Evolutionary conservation across 2,329 filamentous ascomycete genomes (phyloP).

Genomic region (Sordariomycetes sp.): DNA sequence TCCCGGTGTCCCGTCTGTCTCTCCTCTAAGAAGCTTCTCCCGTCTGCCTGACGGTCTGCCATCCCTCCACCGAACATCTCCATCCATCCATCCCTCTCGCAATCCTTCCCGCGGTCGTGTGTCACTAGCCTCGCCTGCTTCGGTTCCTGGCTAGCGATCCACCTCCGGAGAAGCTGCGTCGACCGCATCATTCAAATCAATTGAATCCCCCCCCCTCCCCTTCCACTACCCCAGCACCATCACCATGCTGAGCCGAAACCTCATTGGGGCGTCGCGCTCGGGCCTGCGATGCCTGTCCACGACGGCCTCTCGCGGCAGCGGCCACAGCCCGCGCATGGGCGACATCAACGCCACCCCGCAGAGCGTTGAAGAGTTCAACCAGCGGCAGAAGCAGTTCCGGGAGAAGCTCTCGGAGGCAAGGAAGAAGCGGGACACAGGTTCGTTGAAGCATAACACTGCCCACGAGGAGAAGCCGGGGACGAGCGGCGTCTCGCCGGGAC

Average conservation of each 20-base stretch:
- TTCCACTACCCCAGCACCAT: background rate
- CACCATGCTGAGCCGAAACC: slow-evolving; percentile 8
- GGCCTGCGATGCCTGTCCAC: slow-evolving; percentile 46
- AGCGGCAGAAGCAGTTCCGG: slow-evolving; percentile 78
- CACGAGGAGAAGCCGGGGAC: slow-evolving; percentile 8
- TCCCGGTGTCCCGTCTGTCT: background rate
- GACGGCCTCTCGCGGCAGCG: slow-evolving; percentile 26
- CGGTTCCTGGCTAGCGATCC: background rate
- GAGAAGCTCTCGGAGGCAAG: slow-evolving; percentile 67
- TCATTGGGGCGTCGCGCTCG: slow-evolving; percentile 31
- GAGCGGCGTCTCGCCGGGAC: slow-evolving; percentile 24
- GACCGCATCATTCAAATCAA: background rate
- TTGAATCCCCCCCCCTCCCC: background rate
- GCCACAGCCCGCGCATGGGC: slow-evolving; percentile 63
- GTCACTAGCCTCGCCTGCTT: background rate
- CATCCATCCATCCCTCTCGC: background rate
- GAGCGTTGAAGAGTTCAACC: slow-evolving; percentile 65
- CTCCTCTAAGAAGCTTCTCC: slow-evolving; percentile 2
- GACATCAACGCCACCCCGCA: slow-evolving; percentile 62
- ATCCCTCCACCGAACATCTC: background rate
- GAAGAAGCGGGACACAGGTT: slow-evolving; percentile 81
- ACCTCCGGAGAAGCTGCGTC: background rate
- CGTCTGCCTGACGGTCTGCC: background rate
- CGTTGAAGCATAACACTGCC: slow-evolving; percentile 31
- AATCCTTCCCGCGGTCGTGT: slow-evolving; percentile 1